These are phyloP conservation scores for Podaxis sp. DNA, from an alignment of 768 basidiomycete species.

Conservation along the genomic window DNA sequence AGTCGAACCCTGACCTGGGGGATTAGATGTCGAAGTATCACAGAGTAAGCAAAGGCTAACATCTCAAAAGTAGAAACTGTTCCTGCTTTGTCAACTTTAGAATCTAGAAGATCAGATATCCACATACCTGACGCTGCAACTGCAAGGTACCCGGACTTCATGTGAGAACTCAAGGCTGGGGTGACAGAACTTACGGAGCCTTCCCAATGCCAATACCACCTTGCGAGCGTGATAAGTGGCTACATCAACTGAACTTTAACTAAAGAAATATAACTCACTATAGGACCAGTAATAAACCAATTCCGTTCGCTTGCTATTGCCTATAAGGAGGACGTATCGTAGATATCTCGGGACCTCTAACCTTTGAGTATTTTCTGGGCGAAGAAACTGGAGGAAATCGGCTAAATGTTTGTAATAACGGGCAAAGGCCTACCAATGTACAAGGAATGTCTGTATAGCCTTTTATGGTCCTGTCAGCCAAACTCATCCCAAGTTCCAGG, in stretches of 20 bases:
- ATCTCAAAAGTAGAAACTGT: conserved; percentile 26
- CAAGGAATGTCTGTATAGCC: conserved; percentile 45
- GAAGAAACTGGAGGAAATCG: conserved; percentile 14
- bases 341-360: background rate
- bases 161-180: background rate
- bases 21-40: background rate
- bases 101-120: background rate
- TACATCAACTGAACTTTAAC: background rate
- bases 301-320: conserved; percentile 30
- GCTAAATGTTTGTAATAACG: no score
- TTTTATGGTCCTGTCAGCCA: conserved; percentile 3
- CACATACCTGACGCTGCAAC: conserved; percentile 11
- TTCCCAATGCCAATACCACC: background rate
- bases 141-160: background rate
- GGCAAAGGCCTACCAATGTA: conserved; percentile 37
- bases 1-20: conserved; percentile 27
- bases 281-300: conserved; percentile 23
- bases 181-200: background rate
- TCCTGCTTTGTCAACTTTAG: background rate
- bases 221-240: background rate
- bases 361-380: conserved; percentile 14
- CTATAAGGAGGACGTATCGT: conserved; percentile 9
- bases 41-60: conserved; percentile 13
- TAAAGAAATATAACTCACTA: conserved; percentile 5
- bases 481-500: background rate